Conservation (phyloP, 371 early-diverging fungal species). For the Mortierella sp. region DNA sequence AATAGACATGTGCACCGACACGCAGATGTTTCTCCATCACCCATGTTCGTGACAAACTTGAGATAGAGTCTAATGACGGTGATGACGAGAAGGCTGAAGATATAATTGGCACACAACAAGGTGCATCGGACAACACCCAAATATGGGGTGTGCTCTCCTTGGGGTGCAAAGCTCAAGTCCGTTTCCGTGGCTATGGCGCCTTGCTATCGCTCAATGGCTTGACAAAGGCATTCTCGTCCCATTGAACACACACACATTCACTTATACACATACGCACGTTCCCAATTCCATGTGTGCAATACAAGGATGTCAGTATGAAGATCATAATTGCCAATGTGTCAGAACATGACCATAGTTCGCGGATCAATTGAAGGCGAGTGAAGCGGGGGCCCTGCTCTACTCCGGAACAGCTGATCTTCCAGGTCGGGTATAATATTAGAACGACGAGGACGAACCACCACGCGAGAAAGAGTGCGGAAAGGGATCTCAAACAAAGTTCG, state of each 20-base stretch:
- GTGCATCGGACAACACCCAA: slow-evolving; percentile 16
- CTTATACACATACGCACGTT: too few species aligned
- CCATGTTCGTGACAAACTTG: too few species aligned
- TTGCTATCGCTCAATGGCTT: neutral
- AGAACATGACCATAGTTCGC: too few species aligned
- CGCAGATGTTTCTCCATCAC: slow-evolving; percentile 20
- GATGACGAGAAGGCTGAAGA: slow-evolving; percentile 3
- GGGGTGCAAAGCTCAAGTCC: neutral
- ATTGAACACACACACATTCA: neutral
- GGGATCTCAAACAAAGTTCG: slow-evolving; percentile 8
- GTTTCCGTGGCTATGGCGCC: slow-evolving; percentile 17
- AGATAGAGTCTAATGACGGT: slow-evolving; percentile 1
- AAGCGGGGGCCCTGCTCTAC: neutral
- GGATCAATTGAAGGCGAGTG: neutral
- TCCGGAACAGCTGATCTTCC: slow-evolving; percentile 22
- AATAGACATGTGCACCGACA: slow-evolving; percentile 35
- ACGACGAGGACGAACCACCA: neutral
- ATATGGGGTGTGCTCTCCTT: slow-evolving; percentile 18
- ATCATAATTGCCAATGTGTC: too few species aligned
- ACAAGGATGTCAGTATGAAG: too few species aligned
- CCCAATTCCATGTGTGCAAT: too few species aligned
- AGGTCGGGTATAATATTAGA: slow-evolving; percentile 18
- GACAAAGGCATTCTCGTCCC: too few species aligned
- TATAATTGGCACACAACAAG: neutral
- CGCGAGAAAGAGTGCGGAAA: slow-evolving; percentile 6